Percentiles rank a stretch among this genome's conserved stretches.
phyloP scores from a whole-genome alignment of 495 filamentous ascomycete species.

The Aspergillus hancockii region DNA sequence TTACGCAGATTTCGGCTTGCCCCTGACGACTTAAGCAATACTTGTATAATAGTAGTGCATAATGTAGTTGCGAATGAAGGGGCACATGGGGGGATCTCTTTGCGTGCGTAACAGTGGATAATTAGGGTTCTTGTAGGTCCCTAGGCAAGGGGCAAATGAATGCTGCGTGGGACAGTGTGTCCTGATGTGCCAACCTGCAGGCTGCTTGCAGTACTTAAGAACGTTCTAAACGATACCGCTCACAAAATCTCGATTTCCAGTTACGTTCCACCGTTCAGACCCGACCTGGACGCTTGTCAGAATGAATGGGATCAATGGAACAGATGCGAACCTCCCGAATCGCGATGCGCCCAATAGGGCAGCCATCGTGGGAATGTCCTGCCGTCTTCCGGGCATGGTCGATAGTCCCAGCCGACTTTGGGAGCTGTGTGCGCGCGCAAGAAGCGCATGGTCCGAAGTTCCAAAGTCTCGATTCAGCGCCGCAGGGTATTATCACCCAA shows the following conservation, averaged over 20 bases:
- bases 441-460: slow-evolving; percentile 29
- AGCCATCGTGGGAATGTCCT: slow-evolving; percentile 51
- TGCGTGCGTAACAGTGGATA: background rate
- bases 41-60: background rate
- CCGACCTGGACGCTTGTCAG: background rate
- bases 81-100: background rate
- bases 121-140: background rate
- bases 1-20: background rate
- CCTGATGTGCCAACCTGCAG: background rate
- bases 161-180: background rate
- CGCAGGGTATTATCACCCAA: slow-evolving; percentile 1
- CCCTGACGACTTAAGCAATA: background rate
- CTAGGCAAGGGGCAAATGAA: background rate
- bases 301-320: background rate
- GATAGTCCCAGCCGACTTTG: slow-evolving; percentile 58
- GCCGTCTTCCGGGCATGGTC: slow-evolving; percentile 50
- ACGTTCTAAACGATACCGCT: background rate
- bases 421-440: slow-evolving; percentile 43
- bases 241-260: background rate
- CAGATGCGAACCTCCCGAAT: background rate
- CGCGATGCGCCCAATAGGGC: slow-evolving; percentile 28
- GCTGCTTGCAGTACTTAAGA: background rate
- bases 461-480: background rate
- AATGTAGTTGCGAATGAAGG: background rate
- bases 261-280: background rate